Evolutionary conservation across 495 filamentous ascomycete genomes (phyloP).

Genomic region (Talaromyces thailandensis): DNA sequence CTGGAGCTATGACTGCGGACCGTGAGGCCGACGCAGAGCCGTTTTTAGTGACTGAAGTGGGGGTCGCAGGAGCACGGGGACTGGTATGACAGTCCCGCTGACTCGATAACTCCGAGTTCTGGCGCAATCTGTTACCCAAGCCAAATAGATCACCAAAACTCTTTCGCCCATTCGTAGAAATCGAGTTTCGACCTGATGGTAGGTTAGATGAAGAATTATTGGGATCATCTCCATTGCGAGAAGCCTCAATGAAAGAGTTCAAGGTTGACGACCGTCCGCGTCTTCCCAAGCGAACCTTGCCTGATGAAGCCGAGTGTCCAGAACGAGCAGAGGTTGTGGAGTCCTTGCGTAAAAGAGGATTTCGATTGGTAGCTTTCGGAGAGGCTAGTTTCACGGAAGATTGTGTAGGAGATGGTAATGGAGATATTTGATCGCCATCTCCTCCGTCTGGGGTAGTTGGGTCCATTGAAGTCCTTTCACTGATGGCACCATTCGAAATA

Average conservation of each 20-base stretch:
- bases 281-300: constrained; percentile 43
- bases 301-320: constrained; percentile 59
- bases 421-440: constrained; percentile 34
- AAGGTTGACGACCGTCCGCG: constrained; percentile 77
- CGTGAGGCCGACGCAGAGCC: constrained; percentile 58
- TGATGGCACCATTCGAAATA: constrained; percentile 12
- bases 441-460: constrained; percentile 26
- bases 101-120: constrained; percentile 62
- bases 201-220: constrained; percentile 47
- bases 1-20: constrained; percentile 59
- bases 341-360: constrained; percentile 47
- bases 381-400: constrained; percentile 36
- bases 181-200: constrained; percentile 62
- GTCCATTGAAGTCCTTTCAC: constrained; percentile 8
- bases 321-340: constrained; percentile 61
- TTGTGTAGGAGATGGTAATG: constrained; percentile 48
- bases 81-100: constrained; percentile 49
- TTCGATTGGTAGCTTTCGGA: constrained; percentile 17
- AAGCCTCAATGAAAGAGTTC: constrained; percentile 52
- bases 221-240: constrained; percentile 41
- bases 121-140: constrained; percentile 60
- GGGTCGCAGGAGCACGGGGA: constrained; percentile 50
- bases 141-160: constrained; percentile 86
- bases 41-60: constrained; percentile 56
- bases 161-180: constrained; percentile 73